Evolutionary conservation across 1,284 basidiomycete genomes (phyloP).

Genomic region (Tilletia horrida): DNA sequence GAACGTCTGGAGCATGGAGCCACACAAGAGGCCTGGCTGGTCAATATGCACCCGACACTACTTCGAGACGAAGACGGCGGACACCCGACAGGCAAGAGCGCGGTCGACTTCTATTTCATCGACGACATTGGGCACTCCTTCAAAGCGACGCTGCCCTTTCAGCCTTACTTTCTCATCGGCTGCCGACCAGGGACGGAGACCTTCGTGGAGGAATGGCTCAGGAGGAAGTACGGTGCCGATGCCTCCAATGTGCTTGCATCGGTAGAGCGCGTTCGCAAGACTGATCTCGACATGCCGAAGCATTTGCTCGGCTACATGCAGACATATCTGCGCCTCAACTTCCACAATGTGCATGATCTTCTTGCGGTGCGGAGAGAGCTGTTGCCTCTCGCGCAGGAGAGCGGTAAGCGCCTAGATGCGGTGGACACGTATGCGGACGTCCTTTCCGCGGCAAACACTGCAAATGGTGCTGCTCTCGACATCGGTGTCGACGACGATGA

Average conservation of each 20-base stretch:
- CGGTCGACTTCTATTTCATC: conserved; percentile 96
- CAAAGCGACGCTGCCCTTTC: conserved; percentile 86
- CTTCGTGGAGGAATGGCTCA: conserved; percentile 89
- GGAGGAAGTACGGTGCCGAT: conserved; percentile 82
- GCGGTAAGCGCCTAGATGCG: conserved; percentile 88
- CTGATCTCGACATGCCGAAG: conserved; percentile 92
- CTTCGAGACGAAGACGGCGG: conserved; percentile 72
- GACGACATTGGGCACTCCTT: conserved; percentile 95
- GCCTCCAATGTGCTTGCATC: conserved; percentile 63
- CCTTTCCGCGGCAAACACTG: conserved; percentile 59
- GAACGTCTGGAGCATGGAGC: conserved; percentile 48
- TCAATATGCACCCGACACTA: conserved; percentile 98
- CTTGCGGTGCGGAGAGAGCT: conserved; percentile 82
- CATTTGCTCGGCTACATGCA: conserved; percentile 89
- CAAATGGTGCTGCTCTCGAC: conserved; percentile 30
- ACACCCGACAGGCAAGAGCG: conserved; percentile 58
- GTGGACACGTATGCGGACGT: conserved; percentile 98
- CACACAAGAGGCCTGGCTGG: conserved; percentile 68
- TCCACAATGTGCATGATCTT: conserved; percentile 88
- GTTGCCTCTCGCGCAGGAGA: conserved; percentile 80
- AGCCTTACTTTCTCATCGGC: conserved; percentile 90
- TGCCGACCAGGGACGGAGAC: conserved; percentile 80
- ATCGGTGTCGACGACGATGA: conserved; percentile 45
- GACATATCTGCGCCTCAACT: conserved; percentile 81
- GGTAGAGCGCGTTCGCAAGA: conserved; percentile 77